phyloP scores from a whole-genome alignment of 1,139 yeast species.

The Protomyces lactucae-debilis region DNA sequence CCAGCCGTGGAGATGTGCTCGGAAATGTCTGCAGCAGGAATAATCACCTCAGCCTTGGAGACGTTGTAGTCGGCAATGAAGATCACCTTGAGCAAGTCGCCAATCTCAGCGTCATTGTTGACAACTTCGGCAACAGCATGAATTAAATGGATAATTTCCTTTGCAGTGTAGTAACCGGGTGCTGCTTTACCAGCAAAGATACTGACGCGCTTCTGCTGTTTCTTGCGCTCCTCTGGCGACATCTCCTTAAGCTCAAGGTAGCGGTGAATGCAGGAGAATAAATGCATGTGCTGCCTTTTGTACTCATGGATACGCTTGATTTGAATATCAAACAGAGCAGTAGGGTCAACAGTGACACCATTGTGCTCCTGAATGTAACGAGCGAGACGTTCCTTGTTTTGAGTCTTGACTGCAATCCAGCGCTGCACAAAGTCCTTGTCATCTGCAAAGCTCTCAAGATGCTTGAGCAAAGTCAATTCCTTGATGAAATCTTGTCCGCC shows the following conservation, averaged over 20 bases:
- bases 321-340: slow-evolving; percentile 81
- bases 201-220: slow-evolving; percentile 69
- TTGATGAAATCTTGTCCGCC: slow-evolving; percentile 63
- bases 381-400: slow-evolving; percentile 69
- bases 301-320: slow-evolving; percentile 94
- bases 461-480: slow-evolving; percentile 63
- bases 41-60: slow-evolving; percentile 84
- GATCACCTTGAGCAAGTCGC: slow-evolving; percentile 73
- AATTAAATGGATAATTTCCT: slow-evolving; percentile 77
- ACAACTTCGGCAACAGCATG: slow-evolving; percentile 76
- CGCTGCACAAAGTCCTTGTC: slow-evolving; percentile 61
- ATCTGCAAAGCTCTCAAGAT: slow-evolving; percentile 60
- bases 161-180: slow-evolving; percentile 95
- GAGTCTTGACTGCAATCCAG: slow-evolving; percentile 69
- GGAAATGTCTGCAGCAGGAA: slow-evolving; percentile 84
- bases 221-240: slow-evolving; percentile 60
- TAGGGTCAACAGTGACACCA: slow-evolving; percentile 60
- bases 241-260: slow-evolving; percentile 70
- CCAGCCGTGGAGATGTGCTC: slow-evolving; percentile 98
- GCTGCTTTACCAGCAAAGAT: slow-evolving; percentile 95
- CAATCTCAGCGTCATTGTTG: slow-evolving; percentile 70
- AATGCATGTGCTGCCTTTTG: slow-evolving; percentile 89
- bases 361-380: slow-evolving; percentile 61
- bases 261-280: slow-evolving; percentile 81
- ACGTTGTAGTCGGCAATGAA: slow-evolving; percentile 91